Base-by-base conservation (phyloP, 176 grass and related monocot species). In the Oryza nivara region DNA sequence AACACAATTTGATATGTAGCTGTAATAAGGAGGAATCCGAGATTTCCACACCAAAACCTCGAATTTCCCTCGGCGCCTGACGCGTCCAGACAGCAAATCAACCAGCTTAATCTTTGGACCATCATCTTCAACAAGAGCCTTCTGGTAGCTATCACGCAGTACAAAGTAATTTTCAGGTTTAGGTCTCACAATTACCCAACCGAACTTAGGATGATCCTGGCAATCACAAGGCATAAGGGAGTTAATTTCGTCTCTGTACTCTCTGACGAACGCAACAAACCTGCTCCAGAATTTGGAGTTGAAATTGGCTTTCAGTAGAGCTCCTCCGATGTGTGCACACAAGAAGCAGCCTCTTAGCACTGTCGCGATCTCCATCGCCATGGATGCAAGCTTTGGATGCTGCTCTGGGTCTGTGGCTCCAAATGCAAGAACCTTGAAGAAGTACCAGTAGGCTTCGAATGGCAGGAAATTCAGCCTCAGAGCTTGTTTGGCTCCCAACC, bases 311-410 rank as follows among this genome's bases (percentile, higher is more conserved):
- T 36, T 72, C 0, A 84, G 3, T 11, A 73, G 11, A 4, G 28
- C 70, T 0, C 28, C 49, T 5, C n/a, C 5, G 26, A 75, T 28
- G 1, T 64, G 14, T 32, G 70, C 81, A 9, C 3, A 52, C 11
- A 70, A 7, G 7, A 74, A 16, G 49, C 49, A 49, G 23, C 68
- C 80, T 38, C 25, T 23, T n/a, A 83, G 13, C 80, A 25, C 14
- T 1, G 7, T 17, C 9, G 80, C 80, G 3, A 83, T 74, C 80
- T 63, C 67, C 19, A 16, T 32, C 16, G 68, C 80, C 8, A 83
- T 83, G 15, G 68, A 25, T 60, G 26, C 71, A 13, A 77, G 7
- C 67, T 40, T 69, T 19, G 49, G 49, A 13, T 52, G 49, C 4
- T 52, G 14, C 15, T 52, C 49, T 3, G 49, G 49, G 49, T 52